A percentile compares a stretch with the other conserved stretches of the same genome.
Evolutionary conservation across 1,139 yeast genomes (phyloP).

Genomic region (Diutina sp.): DNA sequence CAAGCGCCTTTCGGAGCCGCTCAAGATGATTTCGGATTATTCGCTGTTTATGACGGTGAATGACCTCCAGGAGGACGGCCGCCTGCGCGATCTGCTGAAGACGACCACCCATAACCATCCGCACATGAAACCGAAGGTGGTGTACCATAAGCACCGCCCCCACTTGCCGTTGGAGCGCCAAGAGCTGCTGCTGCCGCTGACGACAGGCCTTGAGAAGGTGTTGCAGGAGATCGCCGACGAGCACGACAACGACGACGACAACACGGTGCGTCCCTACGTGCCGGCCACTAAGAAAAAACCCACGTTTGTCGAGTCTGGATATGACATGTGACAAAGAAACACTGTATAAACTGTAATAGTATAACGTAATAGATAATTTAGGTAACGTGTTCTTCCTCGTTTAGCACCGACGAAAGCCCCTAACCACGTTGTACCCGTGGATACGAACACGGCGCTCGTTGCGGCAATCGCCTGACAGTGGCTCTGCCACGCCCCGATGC

Average conservation of each 20-base stretch:
- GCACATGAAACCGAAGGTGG: neutral
- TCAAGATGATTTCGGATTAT: constrained; percentile 32
- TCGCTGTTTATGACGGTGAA: constrained; percentile 24
- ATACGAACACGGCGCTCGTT: too few relatives aligned
- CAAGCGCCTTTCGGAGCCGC: constrained; percentile 22
- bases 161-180: neutral
- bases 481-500: too few relatives aligned
- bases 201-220: neutral
- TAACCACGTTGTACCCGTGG: too few relatives aligned
- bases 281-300: neutral
- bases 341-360: too few relatives aligned
- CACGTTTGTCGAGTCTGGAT: neutral
- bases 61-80: constrained; percentile 18
- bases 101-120: neutral
- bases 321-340: neutral
- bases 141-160: neutral
- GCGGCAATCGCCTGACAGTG: too few relatives aligned
- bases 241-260: neutral
- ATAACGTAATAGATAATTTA: too few relatives aligned
- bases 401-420: too few relatives aligned
- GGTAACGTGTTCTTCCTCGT: too few relatives aligned
- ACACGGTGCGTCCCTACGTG: neutral
- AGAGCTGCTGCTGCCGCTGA: neutral
- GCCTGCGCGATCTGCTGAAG: neutral
- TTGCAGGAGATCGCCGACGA: constrained; percentile 1